Evolutionary conservation across 2,329 filamentous ascomycete genomes (phyloP), one percentile per base, ranked within the genome.

Genomic region (Aspergillus sp.): DNA sequence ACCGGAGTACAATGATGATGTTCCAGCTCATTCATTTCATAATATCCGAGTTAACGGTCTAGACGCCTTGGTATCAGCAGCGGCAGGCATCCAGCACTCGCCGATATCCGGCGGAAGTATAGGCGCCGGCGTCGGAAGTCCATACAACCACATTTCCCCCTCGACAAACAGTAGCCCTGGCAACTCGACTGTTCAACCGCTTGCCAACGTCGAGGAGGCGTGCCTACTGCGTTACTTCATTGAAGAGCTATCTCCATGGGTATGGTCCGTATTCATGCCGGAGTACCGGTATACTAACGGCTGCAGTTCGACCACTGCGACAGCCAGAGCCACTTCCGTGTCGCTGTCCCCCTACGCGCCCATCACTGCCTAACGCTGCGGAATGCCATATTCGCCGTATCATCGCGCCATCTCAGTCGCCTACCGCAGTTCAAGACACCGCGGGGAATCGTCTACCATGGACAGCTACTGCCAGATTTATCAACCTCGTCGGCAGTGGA

Each of bases 211-310:
- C 6, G 17, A 51, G 12, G 48, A 51, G 2, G 23, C 48, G 2
- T 51, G 48, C 9, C 48, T 41, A 0, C 8, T 40, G 2, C 35
- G 33, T 2, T 41, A 51, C 15, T 68, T 66, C 7, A 68, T 67
- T 21, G 66, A 68, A 19, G 66, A 68, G n/a, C 41, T 68, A 15
- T 68, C 63, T 9, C 65, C 65, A 12, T 67, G 63, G 65, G 64
- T 68, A 60, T 19, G 62, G 3, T 1, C 35, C 21, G n/a, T 12
- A 7, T 21, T 21, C 12, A 3, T n/a, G 7, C 41, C 19, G 12
- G 6, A 23, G 19, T 17, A 11, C 19, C 8, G n/a, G 5, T 17
- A 40, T n/a, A 40, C 17, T 40, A 7, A 40, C 17, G 17, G 9
- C 37, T n/a, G 9, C 27, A 67, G 65, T 67, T 67, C 49, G 65